Conservation (phyloP, 768 basidiomycete genomes). For the Gautieria morchelliformis region DNA sequence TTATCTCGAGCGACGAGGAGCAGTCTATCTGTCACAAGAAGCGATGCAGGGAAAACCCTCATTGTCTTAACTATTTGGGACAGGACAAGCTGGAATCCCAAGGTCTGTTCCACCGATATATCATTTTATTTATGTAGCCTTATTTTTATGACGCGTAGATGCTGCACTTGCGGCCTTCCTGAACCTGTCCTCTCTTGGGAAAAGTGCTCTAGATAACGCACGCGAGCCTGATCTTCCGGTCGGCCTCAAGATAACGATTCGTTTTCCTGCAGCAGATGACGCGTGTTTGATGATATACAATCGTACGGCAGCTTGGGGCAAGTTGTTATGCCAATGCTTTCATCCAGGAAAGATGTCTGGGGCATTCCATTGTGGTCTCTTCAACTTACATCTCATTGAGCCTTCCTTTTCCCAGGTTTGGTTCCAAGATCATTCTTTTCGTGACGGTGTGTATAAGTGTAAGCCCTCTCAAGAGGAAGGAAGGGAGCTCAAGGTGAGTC, state of each 20-base stretch:
- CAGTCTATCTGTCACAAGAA: conserved; percentile 45
- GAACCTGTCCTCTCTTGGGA: conserved; percentile 41
- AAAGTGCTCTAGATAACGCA: conserved; percentile 41
- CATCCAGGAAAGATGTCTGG: conserved; percentile 51
- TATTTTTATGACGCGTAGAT: conserved; percentile 26
- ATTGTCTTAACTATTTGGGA: conserved; percentile 82
- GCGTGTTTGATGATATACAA: conserved; percentile 3
- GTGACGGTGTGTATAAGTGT: conserved; percentile 75
- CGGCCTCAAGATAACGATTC: conserved; percentile 55
- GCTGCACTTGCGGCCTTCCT: conserved; percentile 41
- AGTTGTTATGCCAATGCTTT: conserved; percentile 97
- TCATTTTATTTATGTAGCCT: conserved; percentile 9
- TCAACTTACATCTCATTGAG: neutral
- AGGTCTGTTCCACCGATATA: conserved; percentile 33
- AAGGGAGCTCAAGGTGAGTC: conserved; percentile 31
- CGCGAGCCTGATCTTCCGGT: conserved; percentile 54
- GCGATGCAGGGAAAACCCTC: conserved; percentile 65
- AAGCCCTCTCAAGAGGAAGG: conserved; percentile 44
- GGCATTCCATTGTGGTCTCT: neutral
- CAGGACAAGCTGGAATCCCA: conserved; percentile 73
- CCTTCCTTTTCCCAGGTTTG: conserved; percentile 51
- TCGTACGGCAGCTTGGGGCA: conserved; percentile 63
- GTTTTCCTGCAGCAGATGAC: neutral
- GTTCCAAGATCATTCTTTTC: conserved; percentile 80
- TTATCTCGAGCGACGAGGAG: conserved; percentile 58